Evolutionary conservation across 805 yeast species (phyloP), one percentile per base, ranked within the genome.

Genomic region (Metschnikowia cerradonensis): DNA sequence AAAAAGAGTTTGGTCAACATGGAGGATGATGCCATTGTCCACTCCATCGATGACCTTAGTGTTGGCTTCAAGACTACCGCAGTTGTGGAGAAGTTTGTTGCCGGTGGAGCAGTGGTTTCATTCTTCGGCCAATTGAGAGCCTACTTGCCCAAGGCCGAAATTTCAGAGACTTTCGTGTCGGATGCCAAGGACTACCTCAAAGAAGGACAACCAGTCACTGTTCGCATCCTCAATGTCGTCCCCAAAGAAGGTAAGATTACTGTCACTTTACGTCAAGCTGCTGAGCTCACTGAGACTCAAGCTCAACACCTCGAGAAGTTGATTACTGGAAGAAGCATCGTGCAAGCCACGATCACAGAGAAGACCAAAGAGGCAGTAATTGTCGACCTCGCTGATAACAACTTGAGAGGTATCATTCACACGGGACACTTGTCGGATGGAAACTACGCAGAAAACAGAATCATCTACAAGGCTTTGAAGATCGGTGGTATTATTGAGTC

Each of bases 91-190:
- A 75, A 79, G 33, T 79, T 92, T 59, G 80, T 81, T 45, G 83
- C 84, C 51, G 75, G 78, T 51, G 99, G 99, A 60, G 96, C 88
- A 43, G 71, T 90, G 41, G 82, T 94, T 6, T 80, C 90, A 14
- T 90, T 94, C 63, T 91, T 89, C 62, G 96, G 94, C 49, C 76
- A 77, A 48, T 66, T 88, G 40, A 80, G 77, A 57, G 99, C 90
- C 0, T 91, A 82, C 65, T 73, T 94, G 53, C 98, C 99, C 31
- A 82, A 84, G 56, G 75, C 84, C 49, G 98, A 94, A 71, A 88
- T 94, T 60, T 86, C 95, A 48, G 98, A 94, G 68, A 83, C 96
- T 1, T 88, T 80, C 65, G 94, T 91, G 37, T 77, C 75, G 47
- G 80, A 82, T 49, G 90, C 96, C 17, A 81, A 79, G 57, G 92